A percentile compares a stretch with the other conserved stretches of the same genome.
Conservation (phyloP, 2,329 filamentous ascomycete genomes). For the Fusarium aywerte region DNA sequence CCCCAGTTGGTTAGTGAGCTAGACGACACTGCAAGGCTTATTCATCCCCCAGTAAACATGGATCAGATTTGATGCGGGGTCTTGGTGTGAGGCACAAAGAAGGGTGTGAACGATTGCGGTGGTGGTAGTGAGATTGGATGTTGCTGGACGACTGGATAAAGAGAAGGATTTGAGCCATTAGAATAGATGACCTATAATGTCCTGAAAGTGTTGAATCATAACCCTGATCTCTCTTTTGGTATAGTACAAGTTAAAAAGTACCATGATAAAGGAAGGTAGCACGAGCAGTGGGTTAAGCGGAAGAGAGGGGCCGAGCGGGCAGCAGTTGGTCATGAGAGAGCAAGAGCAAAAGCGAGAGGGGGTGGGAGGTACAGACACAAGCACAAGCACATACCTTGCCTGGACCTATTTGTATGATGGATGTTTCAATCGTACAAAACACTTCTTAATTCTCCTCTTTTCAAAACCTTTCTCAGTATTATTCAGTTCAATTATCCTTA, state of each 20-base stretch:
- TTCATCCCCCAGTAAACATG: background rate
- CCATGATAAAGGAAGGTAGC: constrained; percentile 23
- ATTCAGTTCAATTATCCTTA: background rate
- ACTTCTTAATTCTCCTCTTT: constrained; percentile 19
- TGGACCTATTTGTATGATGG: constrained; percentile 28
- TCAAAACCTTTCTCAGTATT: background rate
- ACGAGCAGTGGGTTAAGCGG: constrained; percentile 25
- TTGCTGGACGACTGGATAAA: background rate
- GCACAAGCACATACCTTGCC: background rate
- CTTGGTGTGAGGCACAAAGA: background rate
- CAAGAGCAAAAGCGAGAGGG: constrained; percentile 27
- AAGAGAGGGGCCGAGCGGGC: constrained; percentile 40
- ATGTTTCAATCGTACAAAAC: constrained; percentile 28
- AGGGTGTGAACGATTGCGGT: background rate
- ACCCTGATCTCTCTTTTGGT: background rate
- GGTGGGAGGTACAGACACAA: background rate
- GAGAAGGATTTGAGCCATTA: background rate
- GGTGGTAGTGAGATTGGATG: background rate
- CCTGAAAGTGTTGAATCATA: background rate
- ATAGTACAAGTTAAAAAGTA: background rate
- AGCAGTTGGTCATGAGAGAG: constrained; percentile 22
- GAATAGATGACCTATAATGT: background rate
- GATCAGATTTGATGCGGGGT: background rate
- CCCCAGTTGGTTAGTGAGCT: background rate
- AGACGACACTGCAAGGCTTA: constrained; percentile 11